Base-by-base conservation (phyloP, 192 early-diverging fungal species). In the Coemansia sp. region DNA sequence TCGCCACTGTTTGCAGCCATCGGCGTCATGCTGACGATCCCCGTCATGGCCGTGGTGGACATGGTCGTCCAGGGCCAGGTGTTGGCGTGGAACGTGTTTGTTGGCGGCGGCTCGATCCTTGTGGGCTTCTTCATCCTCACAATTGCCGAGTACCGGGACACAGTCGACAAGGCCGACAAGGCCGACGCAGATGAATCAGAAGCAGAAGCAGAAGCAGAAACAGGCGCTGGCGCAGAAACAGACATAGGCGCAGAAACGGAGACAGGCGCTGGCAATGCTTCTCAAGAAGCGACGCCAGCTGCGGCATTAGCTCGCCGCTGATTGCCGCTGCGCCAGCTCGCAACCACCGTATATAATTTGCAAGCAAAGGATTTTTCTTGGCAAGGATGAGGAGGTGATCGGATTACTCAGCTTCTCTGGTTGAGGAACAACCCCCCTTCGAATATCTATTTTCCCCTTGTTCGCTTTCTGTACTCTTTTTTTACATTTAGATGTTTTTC, bases 21-120 rank as follows among this genome's bases (percentile, higher is more conserved):
- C 22, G 92, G 90, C 23, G 82, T 90, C 22, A 89, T 94, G 89
- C 81, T 90, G 36, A 93, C 91, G 8, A 87, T 91, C 30, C 91
- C 91, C 3, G 67, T 79, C 23, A 88, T 90, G 50, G 87, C 89
- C 10, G 62, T 83, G 7, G 71, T 78, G 4, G 87, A 88, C 58
- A 74, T 87, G 65, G 30, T 74, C 8, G 61, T 82, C 20, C 82
- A 81, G 52, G 80, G 82, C 51, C 64, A 78, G 9, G 66, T 78
- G 60, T 72, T 86, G 22, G 69, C 81, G 7, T 75, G 72, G 67
- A 83, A 80, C 32, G 80, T 83, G n/a, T 60, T 83, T 50, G 48
- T 70, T 0, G 87, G 87, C 42, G 85, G 80, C 60, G 64, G 51
- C 5, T 76, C 78, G 34, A 88, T 86, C 35, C 65, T 88, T 7